Percentiles rank a stretch among this genome's conserved stretches.
phyloP scores from a whole-genome alignment of 1,284 basidiomycete species.

The Melampsora abietis-canadensis region DNA sequence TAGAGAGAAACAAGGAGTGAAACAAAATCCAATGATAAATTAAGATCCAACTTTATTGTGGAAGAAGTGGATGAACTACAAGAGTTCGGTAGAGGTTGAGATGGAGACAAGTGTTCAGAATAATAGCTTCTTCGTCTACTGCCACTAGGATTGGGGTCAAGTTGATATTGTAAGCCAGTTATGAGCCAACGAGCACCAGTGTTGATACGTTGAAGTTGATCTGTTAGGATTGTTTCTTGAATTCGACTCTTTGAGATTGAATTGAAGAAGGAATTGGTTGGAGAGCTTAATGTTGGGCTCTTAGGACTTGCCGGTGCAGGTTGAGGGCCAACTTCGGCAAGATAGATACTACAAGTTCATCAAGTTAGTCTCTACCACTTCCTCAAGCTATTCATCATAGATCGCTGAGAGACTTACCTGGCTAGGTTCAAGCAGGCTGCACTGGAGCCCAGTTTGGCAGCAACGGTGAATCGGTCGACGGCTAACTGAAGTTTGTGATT shows the following conservation, averaged over 20 bases:
- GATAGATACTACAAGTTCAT: not conserved
- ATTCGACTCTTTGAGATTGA: not conserved
- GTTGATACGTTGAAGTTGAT: not conserved
- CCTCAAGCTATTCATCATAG: not conserved
- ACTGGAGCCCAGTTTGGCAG: not conserved
- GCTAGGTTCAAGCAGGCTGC: slow-evolving; percentile 2
- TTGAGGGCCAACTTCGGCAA: not conserved
- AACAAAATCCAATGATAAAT: not conserved
- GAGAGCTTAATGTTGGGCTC: not conserved
- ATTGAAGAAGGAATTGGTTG: slow-evolving; percentile 1
- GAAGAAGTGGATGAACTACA: not conserved
- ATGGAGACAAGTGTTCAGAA: not conserved
- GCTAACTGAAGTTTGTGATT: slow-evolving; percentile 4
- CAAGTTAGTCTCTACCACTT: not conserved
- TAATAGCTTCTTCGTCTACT: not conserved
- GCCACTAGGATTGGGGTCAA: not conserved
- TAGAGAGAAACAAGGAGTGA: slow-evolving; percentile 1
- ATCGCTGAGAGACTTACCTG: not conserved
- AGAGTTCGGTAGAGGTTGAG: not conserved
- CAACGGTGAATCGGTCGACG: not conserved
- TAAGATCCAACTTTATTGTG: not conserved
- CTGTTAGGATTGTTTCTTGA: not conserved
- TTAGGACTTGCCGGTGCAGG: not conserved
- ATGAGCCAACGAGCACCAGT: slow-evolving; percentile 7
- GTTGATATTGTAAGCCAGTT: not conserved